Percentiles rank a stretch among this genome's conserved stretches.
Evolutionary conservation across 192 early-diverging fungal genomes (phyloP).

Genomic region (Obelidium mucronatum): DNA sequence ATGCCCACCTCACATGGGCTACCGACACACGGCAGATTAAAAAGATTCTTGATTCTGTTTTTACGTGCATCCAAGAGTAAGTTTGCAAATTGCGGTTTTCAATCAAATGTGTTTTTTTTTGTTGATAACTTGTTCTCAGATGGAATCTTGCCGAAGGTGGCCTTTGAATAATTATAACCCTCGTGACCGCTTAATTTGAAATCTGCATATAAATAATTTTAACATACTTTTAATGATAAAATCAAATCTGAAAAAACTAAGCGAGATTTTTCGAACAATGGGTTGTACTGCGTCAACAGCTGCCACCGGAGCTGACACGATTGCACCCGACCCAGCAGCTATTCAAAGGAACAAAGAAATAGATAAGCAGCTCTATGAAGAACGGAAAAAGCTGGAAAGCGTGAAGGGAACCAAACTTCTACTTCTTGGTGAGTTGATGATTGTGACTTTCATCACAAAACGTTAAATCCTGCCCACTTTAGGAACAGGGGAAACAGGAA

Average conservation of each 20-base stretch:
- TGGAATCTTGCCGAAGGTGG: constrained; percentile 57
- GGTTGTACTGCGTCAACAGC: constrained; percentile 15
- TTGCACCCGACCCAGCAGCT: no score
- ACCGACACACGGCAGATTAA: constrained; percentile 65
- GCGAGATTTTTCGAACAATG: background rate
- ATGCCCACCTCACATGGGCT: constrained; percentile 62
- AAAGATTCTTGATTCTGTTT: constrained; percentile 48
- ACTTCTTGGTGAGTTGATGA: constrained; percentile 62
- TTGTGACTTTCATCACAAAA: background rate
- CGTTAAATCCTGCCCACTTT: no score
- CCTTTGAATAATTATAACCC: constrained; percentile 94
- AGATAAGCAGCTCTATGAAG: constrained; percentile 82
- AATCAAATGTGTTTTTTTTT: background rate
- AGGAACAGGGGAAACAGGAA: no score
- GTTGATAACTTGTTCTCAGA: background rate
- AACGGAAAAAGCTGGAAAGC: constrained; percentile 70
- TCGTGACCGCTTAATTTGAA: constrained; percentile 90
- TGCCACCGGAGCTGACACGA: constrained; percentile 78
- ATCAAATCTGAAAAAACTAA: no score
- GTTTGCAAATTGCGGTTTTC: no score
- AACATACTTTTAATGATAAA: no score
- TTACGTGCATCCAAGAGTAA: constrained; percentile 21
- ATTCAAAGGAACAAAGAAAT: constrained; percentile 88
- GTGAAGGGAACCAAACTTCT: constrained; percentile 95
- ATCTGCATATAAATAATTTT: no score